These are phyloP conservation scores for Pogostemon cablin DNA, from an alignment of 257 asterid genomes.

Conservation along the genomic window DNA sequence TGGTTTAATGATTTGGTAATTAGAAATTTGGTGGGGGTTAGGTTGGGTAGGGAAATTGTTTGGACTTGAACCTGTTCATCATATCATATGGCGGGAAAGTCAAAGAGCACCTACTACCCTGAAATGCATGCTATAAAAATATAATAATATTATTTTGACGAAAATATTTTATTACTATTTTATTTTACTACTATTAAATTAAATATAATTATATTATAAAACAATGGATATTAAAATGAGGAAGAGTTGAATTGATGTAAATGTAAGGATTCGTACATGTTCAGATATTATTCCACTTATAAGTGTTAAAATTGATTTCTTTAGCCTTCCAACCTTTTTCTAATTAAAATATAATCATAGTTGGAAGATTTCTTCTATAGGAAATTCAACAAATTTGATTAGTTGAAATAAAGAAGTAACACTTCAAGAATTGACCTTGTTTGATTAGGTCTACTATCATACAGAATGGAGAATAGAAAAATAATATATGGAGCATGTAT, in stretches of 20 bases:
- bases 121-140: neutral
- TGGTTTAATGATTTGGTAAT: constrained; percentile 9
- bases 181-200: too few relatives aligned
- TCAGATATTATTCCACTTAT: too few relatives aligned
- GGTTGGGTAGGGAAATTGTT: constrained; percentile 26
- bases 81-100: constrained; percentile 27
- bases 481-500: too few relatives aligned
- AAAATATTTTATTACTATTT: too few relatives aligned
- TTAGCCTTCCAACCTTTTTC: neutral
- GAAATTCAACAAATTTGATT: neutral
- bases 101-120: constrained; percentile 25
- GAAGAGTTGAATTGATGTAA: too few relatives aligned
- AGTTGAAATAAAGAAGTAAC: neutral
- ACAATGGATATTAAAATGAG: too few relatives aligned
- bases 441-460: neutral
- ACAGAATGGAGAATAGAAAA: neutral
- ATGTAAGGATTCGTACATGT: too few relatives aligned
- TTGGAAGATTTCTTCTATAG: neutral
- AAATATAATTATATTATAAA: too few relatives aligned
- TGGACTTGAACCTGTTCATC: neutral
- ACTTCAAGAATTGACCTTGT: neutral
- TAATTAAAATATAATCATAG: neutral
- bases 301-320: too few relatives aligned
- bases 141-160: neutral
- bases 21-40: constrained; percentile 12